A percentile compares a stretch with the other conserved stretches of the same genome.
These are phyloP conservation scores for Cyberlindnera veronae DNA, from an alignment of 805 yeast genomes.

Conservation along the genomic window DNA sequence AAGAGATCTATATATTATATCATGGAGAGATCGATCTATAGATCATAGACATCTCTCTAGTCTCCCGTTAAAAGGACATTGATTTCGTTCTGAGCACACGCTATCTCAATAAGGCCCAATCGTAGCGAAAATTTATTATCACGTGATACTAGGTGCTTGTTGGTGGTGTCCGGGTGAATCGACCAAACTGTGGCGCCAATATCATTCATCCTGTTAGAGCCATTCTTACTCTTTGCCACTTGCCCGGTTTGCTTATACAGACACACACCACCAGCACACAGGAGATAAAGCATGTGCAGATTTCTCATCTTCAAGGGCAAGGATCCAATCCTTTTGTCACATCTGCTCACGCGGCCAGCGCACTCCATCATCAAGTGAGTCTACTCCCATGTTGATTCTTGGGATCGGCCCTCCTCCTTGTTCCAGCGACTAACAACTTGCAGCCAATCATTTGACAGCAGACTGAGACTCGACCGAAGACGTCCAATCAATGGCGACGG, in stretches of 20 bases:
- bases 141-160: no score
- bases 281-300: slow-evolving; percentile 77
- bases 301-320: slow-evolving; percentile 82
- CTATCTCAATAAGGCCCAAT: no score
- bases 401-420: slow-evolving; percentile 22
- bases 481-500: slow-evolving; percentile 98
- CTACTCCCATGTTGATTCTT: neutral
- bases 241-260: neutral
- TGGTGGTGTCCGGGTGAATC: no score
- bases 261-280: no score
- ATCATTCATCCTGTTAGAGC: no score
- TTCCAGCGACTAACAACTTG: neutral
- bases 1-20: no score
- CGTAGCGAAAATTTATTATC: no score
- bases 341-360: slow-evolving; percentile 88
- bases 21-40: no score
- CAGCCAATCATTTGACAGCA: slow-evolving; percentile 81
- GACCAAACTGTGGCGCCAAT: no score
- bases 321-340: slow-evolving; percentile 82
- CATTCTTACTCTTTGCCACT: neutral
- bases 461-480: slow-evolving; percentile 80
- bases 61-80: no score
- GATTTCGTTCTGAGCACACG: no score
- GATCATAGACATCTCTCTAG: no score
- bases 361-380: slow-evolving; percentile 82